phyloP scores from a whole-genome alignment of 345 rosid species.

The Salix brachista region DNA sequence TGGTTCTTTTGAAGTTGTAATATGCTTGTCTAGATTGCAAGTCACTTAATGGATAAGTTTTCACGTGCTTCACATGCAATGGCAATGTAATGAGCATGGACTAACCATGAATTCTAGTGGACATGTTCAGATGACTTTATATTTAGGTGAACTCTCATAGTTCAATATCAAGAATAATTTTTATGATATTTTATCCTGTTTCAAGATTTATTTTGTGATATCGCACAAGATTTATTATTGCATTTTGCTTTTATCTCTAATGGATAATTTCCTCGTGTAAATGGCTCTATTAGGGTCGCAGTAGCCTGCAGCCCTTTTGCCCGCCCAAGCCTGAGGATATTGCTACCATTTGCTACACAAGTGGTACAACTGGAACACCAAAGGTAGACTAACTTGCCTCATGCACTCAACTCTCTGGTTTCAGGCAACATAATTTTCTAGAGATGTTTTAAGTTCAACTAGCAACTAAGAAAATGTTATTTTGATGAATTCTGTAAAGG shows the following conservation, averaged over 20 bases:
- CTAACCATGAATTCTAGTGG: not conserved
- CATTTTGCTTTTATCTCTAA: not conserved
- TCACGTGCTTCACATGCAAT: no score
- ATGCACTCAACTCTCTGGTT: constrained; percentile 17
- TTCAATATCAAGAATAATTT: not conserved
- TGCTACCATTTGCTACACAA: constrained; percentile 95
- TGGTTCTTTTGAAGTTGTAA: not conserved
- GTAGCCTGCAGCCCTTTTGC: constrained; percentile 56
- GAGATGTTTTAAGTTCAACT: constrained; percentile 11
- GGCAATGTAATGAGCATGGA: not conserved
- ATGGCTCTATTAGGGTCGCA: constrained; percentile 59
- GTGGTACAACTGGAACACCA: constrained; percentile 98
- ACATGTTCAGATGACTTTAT: not conserved
- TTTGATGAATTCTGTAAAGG: constrained; percentile 43
- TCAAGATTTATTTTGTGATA: not conserved
- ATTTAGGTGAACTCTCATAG: not conserved
- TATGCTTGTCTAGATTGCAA: not conserved
- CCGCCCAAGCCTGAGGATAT: constrained; percentile 78
- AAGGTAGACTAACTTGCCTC: constrained; percentile 49
- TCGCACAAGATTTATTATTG: not conserved
- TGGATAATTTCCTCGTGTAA: constrained; percentile 5
- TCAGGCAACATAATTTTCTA: not conserved
- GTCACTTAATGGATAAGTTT: no score
- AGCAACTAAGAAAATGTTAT: constrained; percentile 16
- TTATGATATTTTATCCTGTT: not conserved